Evolutionary conservation across 352 stramenopile genomes (phyloP).

Genomic region (Globisporangium uncinulatum): DNA sequence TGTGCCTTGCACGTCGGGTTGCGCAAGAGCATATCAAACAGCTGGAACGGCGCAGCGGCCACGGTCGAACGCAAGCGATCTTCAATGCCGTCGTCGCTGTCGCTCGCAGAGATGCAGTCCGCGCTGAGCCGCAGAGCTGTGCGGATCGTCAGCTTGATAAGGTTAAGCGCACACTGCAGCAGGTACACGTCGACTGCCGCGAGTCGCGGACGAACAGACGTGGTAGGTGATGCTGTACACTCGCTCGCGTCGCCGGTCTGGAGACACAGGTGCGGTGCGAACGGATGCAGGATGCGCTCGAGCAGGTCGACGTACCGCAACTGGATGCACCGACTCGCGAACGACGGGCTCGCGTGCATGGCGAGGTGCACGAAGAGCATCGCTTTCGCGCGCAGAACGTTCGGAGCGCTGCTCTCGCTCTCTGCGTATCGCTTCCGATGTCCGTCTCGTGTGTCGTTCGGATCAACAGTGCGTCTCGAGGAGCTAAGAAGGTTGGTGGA

Average conservation of each 20-base stretch:
- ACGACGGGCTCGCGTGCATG: slow-evolving; percentile 34
- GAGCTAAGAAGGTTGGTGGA: too few relatives aligned
- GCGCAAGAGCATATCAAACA: slow-evolving; percentile 39
- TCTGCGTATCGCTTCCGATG: slow-evolving; percentile 14
- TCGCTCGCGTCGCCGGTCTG: slow-evolving; percentile 5
- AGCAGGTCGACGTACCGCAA: slow-evolving; percentile 23
- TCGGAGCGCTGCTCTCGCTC: slow-evolving; percentile 13
- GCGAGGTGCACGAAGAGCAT: slow-evolving; percentile 61
- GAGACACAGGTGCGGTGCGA: slow-evolving; percentile 18
- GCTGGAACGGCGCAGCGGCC: slow-evolving; percentile 39
- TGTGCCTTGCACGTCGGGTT: slow-evolving; percentile 47
- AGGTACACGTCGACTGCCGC: slow-evolving; percentile 37
- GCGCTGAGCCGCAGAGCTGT: slow-evolving; percentile 62
- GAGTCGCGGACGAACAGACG: neutral
- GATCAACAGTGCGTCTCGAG: neutral
- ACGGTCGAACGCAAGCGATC: slow-evolving; percentile 23
- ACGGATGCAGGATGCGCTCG: slow-evolving; percentile 23
- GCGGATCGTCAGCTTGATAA: slow-evolving; percentile 50
- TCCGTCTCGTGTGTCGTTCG: neutral
- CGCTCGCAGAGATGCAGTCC: slow-evolving; percentile 43
- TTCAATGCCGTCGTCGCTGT: slow-evolving; percentile 19
- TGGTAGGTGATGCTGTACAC: neutral
- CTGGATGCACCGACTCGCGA: slow-evolving; percentile 36
- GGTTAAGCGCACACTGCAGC: slow-evolving; percentile 51
- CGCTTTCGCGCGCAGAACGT: slow-evolving; percentile 50